These are phyloP conservation scores for Melaleuca alternifolia DNA, from an alignment of 345 rosid species.

Conservation along the genomic window DNA sequence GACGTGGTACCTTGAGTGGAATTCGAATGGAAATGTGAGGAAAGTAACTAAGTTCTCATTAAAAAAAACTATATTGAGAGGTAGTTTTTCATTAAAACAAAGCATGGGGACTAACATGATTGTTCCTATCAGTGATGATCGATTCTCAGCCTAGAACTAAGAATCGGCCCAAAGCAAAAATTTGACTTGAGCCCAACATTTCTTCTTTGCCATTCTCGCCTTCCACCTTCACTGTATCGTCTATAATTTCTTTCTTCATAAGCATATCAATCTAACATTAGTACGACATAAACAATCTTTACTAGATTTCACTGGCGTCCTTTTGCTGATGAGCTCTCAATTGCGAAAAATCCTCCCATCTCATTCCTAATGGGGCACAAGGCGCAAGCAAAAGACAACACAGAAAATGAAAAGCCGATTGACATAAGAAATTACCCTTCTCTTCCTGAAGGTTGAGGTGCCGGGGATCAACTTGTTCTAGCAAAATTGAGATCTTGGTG, in stretches of 20 bases:
- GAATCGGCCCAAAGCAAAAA: too few species aligned
- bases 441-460: neutral
- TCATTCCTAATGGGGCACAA: neutral
- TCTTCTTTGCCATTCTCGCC: too few species aligned
- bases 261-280: too few species aligned
- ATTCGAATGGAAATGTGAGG: neutral
- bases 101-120: neutral
- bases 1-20: neutral
- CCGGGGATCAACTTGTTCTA: neutral
- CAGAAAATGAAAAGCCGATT: neutral
- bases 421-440: neutral
- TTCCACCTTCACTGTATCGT: too few species aligned
- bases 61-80: neutral
- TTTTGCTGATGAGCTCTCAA: too few species aligned
- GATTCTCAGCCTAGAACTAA: too few species aligned
- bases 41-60: neutral
- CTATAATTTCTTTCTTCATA: too few species aligned
- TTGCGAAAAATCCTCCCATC: too few species aligned
- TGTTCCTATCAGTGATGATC: too few species aligned
- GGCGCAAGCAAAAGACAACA: neutral
- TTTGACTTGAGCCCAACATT: too few species aligned
- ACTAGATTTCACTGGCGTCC: too few species aligned
- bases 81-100: neutral
- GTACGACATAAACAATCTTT: too few species aligned
- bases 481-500: neutral